These are phyloP conservation scores for Phytophthora podocarpi DNA, from an alignment of 352 stramenopile species.

Conservation along the genomic window DNA sequence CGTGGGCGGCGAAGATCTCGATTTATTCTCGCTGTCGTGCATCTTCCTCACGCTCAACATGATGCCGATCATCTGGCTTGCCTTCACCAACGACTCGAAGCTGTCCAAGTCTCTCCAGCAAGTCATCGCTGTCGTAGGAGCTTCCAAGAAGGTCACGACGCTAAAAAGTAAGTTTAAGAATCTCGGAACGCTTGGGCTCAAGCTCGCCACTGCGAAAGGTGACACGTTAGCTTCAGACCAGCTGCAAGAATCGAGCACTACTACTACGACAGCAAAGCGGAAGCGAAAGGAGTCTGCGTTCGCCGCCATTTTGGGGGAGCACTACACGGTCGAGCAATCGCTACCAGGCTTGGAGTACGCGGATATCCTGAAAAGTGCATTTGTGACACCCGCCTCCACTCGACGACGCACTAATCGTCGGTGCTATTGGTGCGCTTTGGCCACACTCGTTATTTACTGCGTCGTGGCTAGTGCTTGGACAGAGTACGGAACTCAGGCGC, in stretches of 20 bases:
- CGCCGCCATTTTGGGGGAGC: constrained; percentile 71
- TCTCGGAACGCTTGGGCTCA: constrained; percentile 74
- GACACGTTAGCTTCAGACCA: constrained; percentile 16
- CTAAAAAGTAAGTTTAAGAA: constrained; percentile 88
- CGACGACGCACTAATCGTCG: constrained; percentile 53
- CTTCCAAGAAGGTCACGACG: constrained; percentile 77
- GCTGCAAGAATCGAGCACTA: not conserved
- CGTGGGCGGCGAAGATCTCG: constrained; percentile 62
- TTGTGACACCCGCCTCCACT: constrained; percentile 65
- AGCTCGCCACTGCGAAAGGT: constrained; percentile 63
- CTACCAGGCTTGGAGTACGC: constrained; percentile 74
- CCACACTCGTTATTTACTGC: constrained; percentile 60
- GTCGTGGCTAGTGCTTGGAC: constrained; percentile 62
- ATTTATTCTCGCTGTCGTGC: constrained; percentile 80
- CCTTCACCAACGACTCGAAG: constrained; percentile 90
- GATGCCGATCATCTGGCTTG: constrained; percentile 91
- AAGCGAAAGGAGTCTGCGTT: constrained; percentile 75
- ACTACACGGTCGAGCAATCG: constrained; percentile 81
- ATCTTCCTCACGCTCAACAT: constrained; percentile 89
- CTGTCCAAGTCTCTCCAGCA: constrained; percentile 83
- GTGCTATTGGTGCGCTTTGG: constrained; percentile 56
- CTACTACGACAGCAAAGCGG: constrained; percentile 11
- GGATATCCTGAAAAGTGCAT: constrained; percentile 82
- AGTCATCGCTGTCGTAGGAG: constrained; percentile 74
- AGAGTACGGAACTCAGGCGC: constrained; percentile 56